Evolutionary conservation across 2,329 filamentous ascomycete species (phyloP), one percentile per base, ranked within the genome.

Genomic region (Ophiostoma tasmaniense): DNA sequence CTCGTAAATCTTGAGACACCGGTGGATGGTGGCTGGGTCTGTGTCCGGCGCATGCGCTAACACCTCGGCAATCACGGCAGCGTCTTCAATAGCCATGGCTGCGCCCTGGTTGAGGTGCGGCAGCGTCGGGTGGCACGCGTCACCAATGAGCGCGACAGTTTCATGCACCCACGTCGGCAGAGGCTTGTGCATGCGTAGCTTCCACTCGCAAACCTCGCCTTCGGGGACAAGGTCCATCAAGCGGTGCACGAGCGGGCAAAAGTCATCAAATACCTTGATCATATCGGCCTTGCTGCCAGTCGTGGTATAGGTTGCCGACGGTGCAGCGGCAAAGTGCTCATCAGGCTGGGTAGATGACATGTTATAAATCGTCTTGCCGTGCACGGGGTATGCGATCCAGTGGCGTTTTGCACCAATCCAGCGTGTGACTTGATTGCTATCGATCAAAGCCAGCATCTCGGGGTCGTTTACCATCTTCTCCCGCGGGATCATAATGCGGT

Each of bases 331-430:
- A 45, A 45, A 45, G 42, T 45, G 42, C 42, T 8, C 42, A 17
- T 45, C 42, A 17, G 42, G 42, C 42, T 45, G 42, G 14, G 42
- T 10, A 5, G 86, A 83, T 8, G 86, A 87, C 55, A 89, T 79
- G 77, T 89, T 89, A 78, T 89, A 89, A 74, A 89, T 84, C 50
- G 81, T 82, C 74, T 91, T 87, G 74, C 83, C 85, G 70, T 85
- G 83, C 55, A 94, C 87, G 0, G 90, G 88, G 76, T 93, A 94
- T 0, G 89, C 89, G 73, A 93, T 90, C 77, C 92, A 90, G 77
- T 93, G 90, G 1, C 89, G 83, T 74, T 85, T 85, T 75, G 88
- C 87, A 37, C 90, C 90, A 66, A 93, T 89, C 90, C 90, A 93
- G 65, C 91, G 85, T 37, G 87, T 88, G 4, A 90, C 90, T 66